phyloP scores from a whole-genome alignment of 2,329 filamentous ascomycete species.

The Sporothrix humicola region DNA sequence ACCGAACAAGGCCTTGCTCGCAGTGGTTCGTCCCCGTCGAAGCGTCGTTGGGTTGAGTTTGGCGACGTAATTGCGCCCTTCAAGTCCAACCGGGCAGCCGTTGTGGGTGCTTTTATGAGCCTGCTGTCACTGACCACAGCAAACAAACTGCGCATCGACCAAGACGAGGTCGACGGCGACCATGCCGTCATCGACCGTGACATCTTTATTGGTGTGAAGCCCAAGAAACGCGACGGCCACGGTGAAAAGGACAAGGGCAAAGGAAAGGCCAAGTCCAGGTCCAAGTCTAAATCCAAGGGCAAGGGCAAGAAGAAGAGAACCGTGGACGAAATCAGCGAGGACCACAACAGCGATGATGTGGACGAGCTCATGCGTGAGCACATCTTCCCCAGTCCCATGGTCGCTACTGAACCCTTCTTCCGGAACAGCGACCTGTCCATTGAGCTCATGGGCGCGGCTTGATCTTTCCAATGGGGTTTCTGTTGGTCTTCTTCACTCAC shows the following conservation, averaged over 20 bases:
- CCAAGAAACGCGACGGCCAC: neutral
- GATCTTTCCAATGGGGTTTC: neutral
- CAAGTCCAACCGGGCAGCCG: conserved; percentile 26
- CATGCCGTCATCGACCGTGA: conserved; percentile 31
- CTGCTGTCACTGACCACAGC: conserved; percentile 36
- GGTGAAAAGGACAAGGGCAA: conserved; percentile 16
- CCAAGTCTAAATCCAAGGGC: neutral
- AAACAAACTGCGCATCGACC: conserved; percentile 33
- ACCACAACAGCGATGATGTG: conserved; percentile 27
- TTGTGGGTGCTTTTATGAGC: conserved; percentile 39
- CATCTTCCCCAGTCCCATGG: conserved; percentile 27
- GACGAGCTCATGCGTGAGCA: conserved; percentile 30
- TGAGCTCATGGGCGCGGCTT: neutral
- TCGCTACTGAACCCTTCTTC: neutral
- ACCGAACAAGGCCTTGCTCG: conserved; percentile 17
- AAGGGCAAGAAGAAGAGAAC: conserved; percentile 31
- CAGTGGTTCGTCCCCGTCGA: neutral
- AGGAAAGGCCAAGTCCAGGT: conserved; percentile 4
- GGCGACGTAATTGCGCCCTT: conserved; percentile 34
- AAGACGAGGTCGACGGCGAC: conserved; percentile 17
- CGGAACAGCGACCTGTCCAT: conserved; percentile 16
- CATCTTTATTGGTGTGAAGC: conserved; percentile 35
- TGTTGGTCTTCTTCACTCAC: no score
- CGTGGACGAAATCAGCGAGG: conserved; percentile 31
- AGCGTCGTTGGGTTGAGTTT: conserved; percentile 36